Evolutionary conservation across 257 asterid genomes (phyloP).

Genomic region (Fraxinus quadrangulata): DNA sequence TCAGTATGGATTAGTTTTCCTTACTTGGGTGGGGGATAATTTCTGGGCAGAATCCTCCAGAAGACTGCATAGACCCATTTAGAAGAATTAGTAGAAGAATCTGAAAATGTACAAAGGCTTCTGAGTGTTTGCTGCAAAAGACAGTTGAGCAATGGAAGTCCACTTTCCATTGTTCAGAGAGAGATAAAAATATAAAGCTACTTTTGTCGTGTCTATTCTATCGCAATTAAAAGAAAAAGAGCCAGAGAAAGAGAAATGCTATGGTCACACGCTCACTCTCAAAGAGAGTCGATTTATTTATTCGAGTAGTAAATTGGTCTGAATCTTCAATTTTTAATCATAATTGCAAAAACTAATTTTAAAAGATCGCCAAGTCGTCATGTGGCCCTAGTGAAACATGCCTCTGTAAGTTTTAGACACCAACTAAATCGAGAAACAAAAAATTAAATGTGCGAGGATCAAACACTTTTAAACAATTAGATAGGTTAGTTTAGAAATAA

Average conservation of each 20-base stretch:
- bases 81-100: constrained; percentile 47
- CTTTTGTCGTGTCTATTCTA: constrained; percentile 27
- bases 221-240: constrained; percentile 39
- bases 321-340: no score
- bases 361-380: no score
- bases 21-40: constrained; percentile 88
- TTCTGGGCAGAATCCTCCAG: constrained; percentile 85
- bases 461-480: no score
- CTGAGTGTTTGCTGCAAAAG: constrained; percentile 79
- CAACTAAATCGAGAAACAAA: no score
- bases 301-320: no score
- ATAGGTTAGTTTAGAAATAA: no score
- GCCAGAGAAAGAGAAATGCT: constrained; percentile 6
- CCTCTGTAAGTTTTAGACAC: no score
- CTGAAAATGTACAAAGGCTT: constrained; percentile 58
- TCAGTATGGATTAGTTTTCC: constrained; percentile 2
- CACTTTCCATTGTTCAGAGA: constrained; percentile 56
- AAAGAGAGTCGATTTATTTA: no score
- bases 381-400: not conserved
- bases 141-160: constrained; percentile 77
- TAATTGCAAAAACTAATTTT: no score
- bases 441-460: no score
- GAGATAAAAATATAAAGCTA: constrained; percentile 22
- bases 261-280: not conserved
- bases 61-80: constrained; percentile 84